Evolutionary conservation across 2,329 filamentous ascomycete species (phyloP).

Genomic region (Fusarium sp.): DNA sequence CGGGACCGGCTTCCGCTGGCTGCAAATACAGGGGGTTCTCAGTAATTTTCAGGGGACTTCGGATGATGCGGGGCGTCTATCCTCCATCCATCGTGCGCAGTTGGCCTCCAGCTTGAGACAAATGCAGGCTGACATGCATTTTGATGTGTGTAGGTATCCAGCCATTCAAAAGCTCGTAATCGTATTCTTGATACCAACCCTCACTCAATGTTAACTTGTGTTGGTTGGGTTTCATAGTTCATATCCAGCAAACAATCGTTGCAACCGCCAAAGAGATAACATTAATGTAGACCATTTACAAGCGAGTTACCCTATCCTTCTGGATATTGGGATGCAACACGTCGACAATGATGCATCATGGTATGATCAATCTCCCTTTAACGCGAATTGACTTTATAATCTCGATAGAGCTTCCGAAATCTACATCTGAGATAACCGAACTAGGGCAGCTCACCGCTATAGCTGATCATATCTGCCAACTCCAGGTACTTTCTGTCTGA

Average conservation of each 20-base stretch:
- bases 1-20: conserved; percentile 15
- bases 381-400: background rate
- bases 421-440: background rate
- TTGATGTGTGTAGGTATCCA: background rate
- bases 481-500: background rate
- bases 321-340: background rate
- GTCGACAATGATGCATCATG: background rate
- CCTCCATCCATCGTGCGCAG: background rate
- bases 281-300: background rate
- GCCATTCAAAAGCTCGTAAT: conserved; percentile 7
- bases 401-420: background rate
- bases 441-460: background rate
- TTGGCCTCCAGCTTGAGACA: background rate
- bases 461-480: background rate
- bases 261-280: background rate
- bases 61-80: background rate
- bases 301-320: background rate
- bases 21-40: conserved; percentile 24
- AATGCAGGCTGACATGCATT: conserved; percentile 19
- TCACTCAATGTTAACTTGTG: background rate
- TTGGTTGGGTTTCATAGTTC: background rate
- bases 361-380: background rate
- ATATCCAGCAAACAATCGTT: background rate
- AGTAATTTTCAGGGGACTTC: conserved; percentile 15
- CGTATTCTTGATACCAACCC: conserved; percentile 11